Percentiles rank a stretch among this genome's conserved stretches.
These are phyloP conservation scores for Breynia disticha DNA, from an alignment of 441 rosid genomes.

Conservation along the genomic window DNA sequence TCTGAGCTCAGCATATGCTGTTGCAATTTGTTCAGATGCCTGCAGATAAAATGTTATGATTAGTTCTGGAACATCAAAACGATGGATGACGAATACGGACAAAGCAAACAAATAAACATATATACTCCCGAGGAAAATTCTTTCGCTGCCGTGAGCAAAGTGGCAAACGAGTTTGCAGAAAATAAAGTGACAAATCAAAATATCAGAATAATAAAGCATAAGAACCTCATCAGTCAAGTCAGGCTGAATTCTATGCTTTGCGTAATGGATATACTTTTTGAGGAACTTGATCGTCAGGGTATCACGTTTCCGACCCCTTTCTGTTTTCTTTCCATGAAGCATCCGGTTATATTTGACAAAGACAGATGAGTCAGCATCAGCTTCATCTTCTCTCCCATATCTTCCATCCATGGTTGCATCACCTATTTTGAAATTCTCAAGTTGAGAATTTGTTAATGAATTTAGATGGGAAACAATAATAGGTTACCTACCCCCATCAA, in stretches of 20 bases:
- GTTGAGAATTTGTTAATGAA: constrained; percentile 12
- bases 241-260: constrained; percentile 91
- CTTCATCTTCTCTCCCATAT: constrained; percentile 74
- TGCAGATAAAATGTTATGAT: constrained; percentile 20
- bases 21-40: constrained; percentile 93
- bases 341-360: constrained; percentile 84
- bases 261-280: constrained; percentile 93
- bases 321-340: constrained; percentile 77
- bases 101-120: not conserved
- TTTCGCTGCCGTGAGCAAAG: no score
- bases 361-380: constrained; percentile 60
- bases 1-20: constrained; percentile 89
- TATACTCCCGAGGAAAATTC: no score
- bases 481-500: constrained; percentile 55
- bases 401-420: constrained; percentile 60
- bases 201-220: not conserved
- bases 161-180: not conserved
- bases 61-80: constrained; percentile 1
- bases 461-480: constrained; percentile 7
- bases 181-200: not conserved
- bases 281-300: constrained; percentile 80
- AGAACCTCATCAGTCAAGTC: constrained; percentile 81
- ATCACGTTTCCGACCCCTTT: constrained; percentile 61
- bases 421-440: constrained; percentile 33
- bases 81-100: not conserved